Evolutionary conservation across 1,284 basidiomycete species (phyloP).

Genomic region (Singerocomus rubriflavus): DNA sequence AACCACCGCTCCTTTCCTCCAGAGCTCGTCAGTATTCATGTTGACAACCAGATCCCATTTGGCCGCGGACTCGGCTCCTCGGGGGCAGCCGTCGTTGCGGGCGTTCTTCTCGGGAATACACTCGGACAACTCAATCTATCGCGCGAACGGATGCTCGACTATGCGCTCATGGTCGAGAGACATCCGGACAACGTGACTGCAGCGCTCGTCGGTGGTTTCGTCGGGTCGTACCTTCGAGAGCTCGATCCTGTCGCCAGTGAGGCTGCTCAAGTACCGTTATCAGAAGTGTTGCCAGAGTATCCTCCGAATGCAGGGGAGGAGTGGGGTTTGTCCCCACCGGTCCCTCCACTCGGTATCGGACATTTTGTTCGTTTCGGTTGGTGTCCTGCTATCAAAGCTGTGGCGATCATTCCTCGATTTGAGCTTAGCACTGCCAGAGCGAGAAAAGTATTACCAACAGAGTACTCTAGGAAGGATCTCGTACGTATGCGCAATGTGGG

Average conservation of each 20-base stretch:
- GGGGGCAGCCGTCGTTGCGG: constrained; percentile 96
- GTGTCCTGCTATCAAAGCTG: constrained; percentile 84
- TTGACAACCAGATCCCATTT: constrained; percentile 94
- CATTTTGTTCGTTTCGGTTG: constrained; percentile 94
- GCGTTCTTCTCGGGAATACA: constrained; percentile 85
- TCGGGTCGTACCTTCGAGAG: constrained; percentile 95
- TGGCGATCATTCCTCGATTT: constrained; percentile 95
- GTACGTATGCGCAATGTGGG: constrained; percentile 47
- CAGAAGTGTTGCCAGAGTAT: constrained; percentile 96
- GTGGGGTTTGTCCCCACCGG: constrained; percentile 88
- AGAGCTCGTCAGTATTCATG: constrained; percentile 66
- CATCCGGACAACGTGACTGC: constrained; percentile 99
- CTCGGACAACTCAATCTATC: constrained; percentile 76
- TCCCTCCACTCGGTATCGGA: constrained; percentile 88
- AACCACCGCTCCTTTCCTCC: constrained; percentile 73
- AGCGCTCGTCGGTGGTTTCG: constrained; percentile 94
- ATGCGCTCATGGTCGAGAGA: constrained; percentile 98
- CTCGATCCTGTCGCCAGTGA: constrained; percentile 74
- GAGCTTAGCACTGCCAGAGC: constrained; percentile 97
- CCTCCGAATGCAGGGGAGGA: constrained; percentile 87
- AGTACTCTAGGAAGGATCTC: constrained; percentile 88
- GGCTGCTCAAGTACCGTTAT: constrained; percentile 88
- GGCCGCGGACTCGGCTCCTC: constrained; percentile 96
- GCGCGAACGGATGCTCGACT: constrained; percentile 82
- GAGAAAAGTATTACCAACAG: constrained; percentile 79